phyloP scores from a whole-genome alignment of 495 filamentous ascomycete genomes.

The Podospora pseudoanserina region DNA sequence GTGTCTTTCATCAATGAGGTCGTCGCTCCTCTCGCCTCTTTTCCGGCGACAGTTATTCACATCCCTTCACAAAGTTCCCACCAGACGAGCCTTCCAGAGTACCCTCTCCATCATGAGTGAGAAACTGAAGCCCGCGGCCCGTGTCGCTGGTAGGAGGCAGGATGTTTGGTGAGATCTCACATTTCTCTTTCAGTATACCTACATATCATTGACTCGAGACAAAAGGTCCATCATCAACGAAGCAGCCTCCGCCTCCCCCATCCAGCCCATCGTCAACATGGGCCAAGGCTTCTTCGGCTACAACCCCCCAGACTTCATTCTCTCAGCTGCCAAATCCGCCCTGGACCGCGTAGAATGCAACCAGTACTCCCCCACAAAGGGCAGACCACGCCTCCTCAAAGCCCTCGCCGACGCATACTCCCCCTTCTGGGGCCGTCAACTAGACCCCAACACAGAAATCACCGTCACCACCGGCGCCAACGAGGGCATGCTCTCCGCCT shows the following conservation, averaged over 20 bases:
- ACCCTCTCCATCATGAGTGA: conserved; percentile 28
- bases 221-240: conserved; percentile 92
- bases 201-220: conserved; percentile 2
- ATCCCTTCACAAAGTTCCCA: background rate
- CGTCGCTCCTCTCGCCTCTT: conserved; percentile 9
- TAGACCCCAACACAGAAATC: conserved; percentile 88
- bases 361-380: conserved; percentile 95
- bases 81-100: conserved; percentile 24
- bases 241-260: conserved; percentile 73
- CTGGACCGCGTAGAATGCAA: conserved; percentile 95
- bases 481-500: conserved; percentile 92
- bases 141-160: conserved; percentile 77
- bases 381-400: conserved; percentile 83
- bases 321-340: conserved; percentile 85
- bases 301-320: conserved; percentile 88
- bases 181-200: background rate
- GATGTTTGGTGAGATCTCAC: conserved; percentile 76
- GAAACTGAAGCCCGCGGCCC: conserved; percentile 62
- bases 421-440: conserved; percentile 69
- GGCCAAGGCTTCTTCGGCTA: conserved; percentile 98
- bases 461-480: conserved; percentile 96
- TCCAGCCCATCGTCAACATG: conserved; percentile 92
- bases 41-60: conserved; percentile 12
- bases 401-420: conserved; percentile 89
- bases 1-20: conserved; percentile 7